Evolutionary conservation across 2,329 filamentous ascomycete species (phyloP).

Genomic region (Colletotrichum sp.): DNA sequence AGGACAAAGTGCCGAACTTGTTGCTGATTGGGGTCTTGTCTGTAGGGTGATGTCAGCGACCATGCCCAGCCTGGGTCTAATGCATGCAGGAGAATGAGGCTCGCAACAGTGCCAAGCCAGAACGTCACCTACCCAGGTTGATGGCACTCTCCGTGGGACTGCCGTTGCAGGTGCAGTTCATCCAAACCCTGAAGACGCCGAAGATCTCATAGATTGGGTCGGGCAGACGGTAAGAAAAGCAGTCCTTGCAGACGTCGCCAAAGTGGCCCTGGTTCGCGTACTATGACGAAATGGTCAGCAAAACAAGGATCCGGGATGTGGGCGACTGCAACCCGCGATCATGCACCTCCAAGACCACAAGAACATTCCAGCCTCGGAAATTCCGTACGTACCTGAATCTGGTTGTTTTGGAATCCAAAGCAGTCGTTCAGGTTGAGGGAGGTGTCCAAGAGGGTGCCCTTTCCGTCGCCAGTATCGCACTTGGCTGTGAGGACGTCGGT

Average conservation of each 20-base stretch:
- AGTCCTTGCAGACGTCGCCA: conserved; percentile 27
- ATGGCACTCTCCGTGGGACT: neutral
- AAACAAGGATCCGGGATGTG: neutral
- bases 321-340: neutral
- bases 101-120: neutral
- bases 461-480: conserved; percentile 12
- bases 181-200: neutral
- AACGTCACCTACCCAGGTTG: conserved; percentile 1
- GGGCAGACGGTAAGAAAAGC: conserved; percentile 16
- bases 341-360: neutral
- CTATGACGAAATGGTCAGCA: neutral
- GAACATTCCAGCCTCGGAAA: neutral
- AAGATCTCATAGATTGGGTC: conserved; percentile 8
- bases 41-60: neutral
- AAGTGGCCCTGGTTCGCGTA: conserved; percentile 15
- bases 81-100: neutral
- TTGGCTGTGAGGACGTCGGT: conserved; percentile 8
- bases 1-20: conserved; percentile 3
- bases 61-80: neutral
- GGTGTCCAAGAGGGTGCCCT: neutral
- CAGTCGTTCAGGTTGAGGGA: conserved; percentile 14
- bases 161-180: conserved; percentile 14
- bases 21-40: neutral
- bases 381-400: conserved; percentile 20
- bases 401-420: neutral